Base-by-base conservation (phyloP, 306 rosid species). In the Lathyrus sativus region DNA sequence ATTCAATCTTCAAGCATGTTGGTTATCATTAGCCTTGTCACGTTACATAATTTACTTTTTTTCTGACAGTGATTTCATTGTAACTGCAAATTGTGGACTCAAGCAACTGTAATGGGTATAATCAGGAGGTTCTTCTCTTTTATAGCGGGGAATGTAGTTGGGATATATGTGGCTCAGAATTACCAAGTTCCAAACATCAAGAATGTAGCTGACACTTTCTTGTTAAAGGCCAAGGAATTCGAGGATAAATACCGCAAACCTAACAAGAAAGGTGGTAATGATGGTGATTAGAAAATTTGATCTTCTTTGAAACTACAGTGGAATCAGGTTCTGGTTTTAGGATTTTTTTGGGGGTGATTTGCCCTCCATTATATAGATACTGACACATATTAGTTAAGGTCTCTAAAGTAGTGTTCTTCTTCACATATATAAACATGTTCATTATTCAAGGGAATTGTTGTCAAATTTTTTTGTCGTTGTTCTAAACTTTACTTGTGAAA, bases 121-220 rank as follows among this genome's bases (percentile, higher is more conserved):
- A 81, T 89, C 31, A 83, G 75, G 78, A 85, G 90, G 62, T 57
- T 81, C 72, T 86, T 86, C 78, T 56, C 90, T 9, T 85, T 89
- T 72, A 76, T 89, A 24, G 9, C 79, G 26, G 96, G 96, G 42
- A 79, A 85, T 13, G 77, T 78, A 22, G 35, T 68, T 24, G 96
- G 96, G 39, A 66, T 89, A 15, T 89, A 89, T 78, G 24, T 87
- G 59, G 93, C 93, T 49, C 96, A 87, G 70, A 89, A 84, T 78
- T 89, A 89, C 76, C 63, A 76, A 76, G 85, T 89, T 72, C 91
- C 96, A 13, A 84, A 87, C 76, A 74, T 90, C 76, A 85, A 55
- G 84, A 84, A 85, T 82, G 80, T 82, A 51, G 81, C 81, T 42
- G 51, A 84, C 68, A 67, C 74, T 2, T 81, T 86, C 13, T 13